These are phyloP conservation scores for Lichtheimia corymbifera DNA, from an alignment of 371 early-diverging fungal genomes.

Conservation along the genomic window DNA sequence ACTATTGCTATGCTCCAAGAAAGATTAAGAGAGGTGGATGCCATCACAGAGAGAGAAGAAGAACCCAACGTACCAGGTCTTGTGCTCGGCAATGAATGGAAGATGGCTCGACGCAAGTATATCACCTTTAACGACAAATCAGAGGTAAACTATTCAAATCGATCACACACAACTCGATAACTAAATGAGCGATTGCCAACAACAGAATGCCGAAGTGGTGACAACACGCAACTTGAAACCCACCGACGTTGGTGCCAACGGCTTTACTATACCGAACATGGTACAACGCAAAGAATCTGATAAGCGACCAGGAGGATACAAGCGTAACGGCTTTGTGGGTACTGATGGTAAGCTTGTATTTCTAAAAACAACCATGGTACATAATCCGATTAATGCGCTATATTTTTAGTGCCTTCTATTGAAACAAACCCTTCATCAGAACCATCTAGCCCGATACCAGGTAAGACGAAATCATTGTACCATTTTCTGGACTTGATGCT, in stretches of 20 bases:
- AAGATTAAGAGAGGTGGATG: conserved; percentile 24
- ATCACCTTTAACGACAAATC: conserved; percentile 4
- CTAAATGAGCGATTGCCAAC: background rate
- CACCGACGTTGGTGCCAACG: conserved; percentile 1
- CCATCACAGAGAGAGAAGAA: conserved; percentile 20
- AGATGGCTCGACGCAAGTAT: conserved; percentile 23
- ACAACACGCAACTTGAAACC: conserved; percentile 5
- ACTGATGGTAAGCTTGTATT: background rate
- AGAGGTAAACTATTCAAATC: background rate
- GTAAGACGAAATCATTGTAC: background rate
- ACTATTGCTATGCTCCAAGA: conserved; percentile 45
- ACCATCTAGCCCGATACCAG: conserved; percentile 14
- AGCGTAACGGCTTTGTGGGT: background rate
- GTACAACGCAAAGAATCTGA: conserved; percentile 7
- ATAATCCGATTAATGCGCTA: conserved; percentile 1
- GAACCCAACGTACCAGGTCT: conserved; percentile 19
- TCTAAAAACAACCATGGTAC: background rate
- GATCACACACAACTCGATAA: background rate
- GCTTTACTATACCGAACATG: background rate
- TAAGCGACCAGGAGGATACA: conserved; percentile 1
- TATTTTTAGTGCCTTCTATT: background rate
- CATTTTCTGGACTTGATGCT: background rate
- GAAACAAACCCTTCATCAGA: conserved; percentile 1
- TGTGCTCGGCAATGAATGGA: conserved; percentile 43
- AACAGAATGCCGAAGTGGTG: conserved; percentile 6